These are phyloP conservation scores for Podospora conica DNA, from an alignment of 495 filamentous ascomycete species.

Conservation along the genomic window DNA sequence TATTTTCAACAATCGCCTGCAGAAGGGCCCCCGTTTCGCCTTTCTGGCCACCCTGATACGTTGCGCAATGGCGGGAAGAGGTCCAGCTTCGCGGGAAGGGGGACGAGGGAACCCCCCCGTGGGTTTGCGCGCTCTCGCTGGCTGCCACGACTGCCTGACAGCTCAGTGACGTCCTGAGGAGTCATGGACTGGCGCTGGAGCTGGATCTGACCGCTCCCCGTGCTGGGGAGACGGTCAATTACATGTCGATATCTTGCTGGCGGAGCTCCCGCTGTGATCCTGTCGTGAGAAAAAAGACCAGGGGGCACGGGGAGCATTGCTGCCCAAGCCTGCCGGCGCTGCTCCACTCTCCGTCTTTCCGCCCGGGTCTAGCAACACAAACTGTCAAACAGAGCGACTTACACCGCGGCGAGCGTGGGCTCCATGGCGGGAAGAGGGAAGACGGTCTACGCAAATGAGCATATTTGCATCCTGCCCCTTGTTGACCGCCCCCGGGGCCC, in stretches of 20 bases:
- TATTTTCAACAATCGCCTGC: constrained; percentile 9
- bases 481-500: constrained; percentile 1
- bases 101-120: too few relatives aligned
- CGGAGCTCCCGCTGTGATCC: constrained; percentile 1
- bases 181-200: constrained; percentile 2
- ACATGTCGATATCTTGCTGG: constrained; percentile 9
- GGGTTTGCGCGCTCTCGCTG: background rate
- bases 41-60: constrained; percentile 2
- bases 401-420: background rate
- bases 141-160: constrained; percentile 3
- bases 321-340: constrained; percentile 38
- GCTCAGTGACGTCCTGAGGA: constrained; percentile 8
- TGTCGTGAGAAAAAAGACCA: constrained; percentile 14
- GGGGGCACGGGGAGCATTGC: constrained; percentile 42
- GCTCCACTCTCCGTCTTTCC: constrained; percentile 4
- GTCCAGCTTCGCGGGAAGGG: constrained; percentile 6
- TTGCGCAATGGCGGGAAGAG: constrained; percentile 9
- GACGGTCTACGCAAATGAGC: constrained; percentile 12
- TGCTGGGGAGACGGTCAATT: constrained; percentile 4
- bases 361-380: constrained; percentile 1
- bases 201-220: constrained; percentile 19
- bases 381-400: background rate
- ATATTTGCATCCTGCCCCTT: constrained; percentile 4
- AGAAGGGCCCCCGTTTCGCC: constrained; percentile 1
- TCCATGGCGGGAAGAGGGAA: constrained; percentile 6